Percentiles rank a stretch among this genome's conserved stretches.
phyloP scores from a whole-genome alignment of 306 rosid species.

The Trichosanthes truncata region DNA sequence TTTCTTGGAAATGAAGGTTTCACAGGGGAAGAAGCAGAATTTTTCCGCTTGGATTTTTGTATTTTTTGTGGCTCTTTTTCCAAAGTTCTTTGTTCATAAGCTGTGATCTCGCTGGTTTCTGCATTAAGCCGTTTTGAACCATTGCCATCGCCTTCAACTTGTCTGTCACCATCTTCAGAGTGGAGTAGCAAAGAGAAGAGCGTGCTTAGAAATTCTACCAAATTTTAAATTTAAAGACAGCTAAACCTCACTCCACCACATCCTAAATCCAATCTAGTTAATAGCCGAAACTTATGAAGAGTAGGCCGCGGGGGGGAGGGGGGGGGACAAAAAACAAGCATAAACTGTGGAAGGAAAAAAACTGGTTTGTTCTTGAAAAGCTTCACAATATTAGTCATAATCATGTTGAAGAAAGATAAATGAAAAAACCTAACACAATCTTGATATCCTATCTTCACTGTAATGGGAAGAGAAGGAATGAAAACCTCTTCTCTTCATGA shows the following conservation, averaged over 20 bases:
- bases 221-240: neutral
- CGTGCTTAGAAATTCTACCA: neutral
- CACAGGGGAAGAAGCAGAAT: constrained; percentile 20
- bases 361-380: neutral
- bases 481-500: neutral
- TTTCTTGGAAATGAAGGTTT: constrained; percentile 79
- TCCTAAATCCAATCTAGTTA: neutral
- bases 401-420: neutral
- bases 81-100: constrained; percentile 9
- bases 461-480: neutral
- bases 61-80: constrained; percentile 22
- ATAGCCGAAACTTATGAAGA: neutral
- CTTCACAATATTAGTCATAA: neutral
- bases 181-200: neutral
- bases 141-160: constrained; percentile 20
- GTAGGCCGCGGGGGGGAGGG: too few relatives aligned
- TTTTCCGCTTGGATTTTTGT: constrained; percentile 12
- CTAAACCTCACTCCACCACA: neutral
- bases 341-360: neutral
- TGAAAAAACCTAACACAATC: neutral
- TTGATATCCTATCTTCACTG: neutral
- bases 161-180: constrained; percentile 35
- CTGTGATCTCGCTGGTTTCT: constrained; percentile 14
- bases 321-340: neutral
- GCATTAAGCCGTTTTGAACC: constrained; percentile 14